Conservation (phyloP, 2,329 filamentous ascomycete species). For the Plenodomus lindquistii region DNA sequence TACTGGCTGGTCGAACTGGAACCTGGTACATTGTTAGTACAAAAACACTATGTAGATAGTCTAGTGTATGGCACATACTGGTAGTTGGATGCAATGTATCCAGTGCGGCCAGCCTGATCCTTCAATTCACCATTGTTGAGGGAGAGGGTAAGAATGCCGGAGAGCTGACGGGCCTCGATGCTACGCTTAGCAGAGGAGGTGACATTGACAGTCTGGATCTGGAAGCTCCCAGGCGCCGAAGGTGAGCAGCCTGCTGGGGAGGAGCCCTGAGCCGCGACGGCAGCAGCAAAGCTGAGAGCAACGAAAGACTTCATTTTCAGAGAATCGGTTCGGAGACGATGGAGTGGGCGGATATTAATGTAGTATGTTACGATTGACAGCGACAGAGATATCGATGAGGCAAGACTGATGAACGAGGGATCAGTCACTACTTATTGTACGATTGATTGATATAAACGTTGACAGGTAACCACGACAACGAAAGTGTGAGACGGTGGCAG, state of each 20-base stretch:
- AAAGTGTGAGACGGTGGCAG: slow-evolving; percentile 21
- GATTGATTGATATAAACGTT: slow-evolving; percentile 5
- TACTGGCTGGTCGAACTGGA: slow-evolving; percentile 46
- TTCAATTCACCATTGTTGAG: slow-evolving; percentile 67
- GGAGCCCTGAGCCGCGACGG: slow-evolving; percentile 31
- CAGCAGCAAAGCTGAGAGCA: slow-evolving; percentile 33
- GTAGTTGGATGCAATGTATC: slow-evolving; percentile 78
- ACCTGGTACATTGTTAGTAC: slow-evolving; percentile 32
- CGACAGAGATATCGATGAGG: slow-evolving; percentile 24
- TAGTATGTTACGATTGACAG: slow-evolving; percentile 13
- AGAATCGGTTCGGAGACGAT: slow-evolving; percentile 8
- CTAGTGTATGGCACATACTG: slow-evolving; percentile 52
- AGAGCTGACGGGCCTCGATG: slow-evolving; percentile 32
- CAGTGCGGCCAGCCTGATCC: slow-evolving; percentile 69
- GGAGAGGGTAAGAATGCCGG: slow-evolving; percentile 60
- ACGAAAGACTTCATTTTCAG: slow-evolving; percentile 38
- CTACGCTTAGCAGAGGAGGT: slow-evolving; percentile 36
- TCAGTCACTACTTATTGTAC: slow-evolving; percentile 29
- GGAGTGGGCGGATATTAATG: slow-evolving; percentile 4
- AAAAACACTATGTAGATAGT: not conserved
- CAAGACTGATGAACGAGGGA: slow-evolving; percentile 45
- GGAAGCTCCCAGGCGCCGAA: slow-evolving; percentile 60
- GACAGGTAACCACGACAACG: slow-evolving; percentile 32
- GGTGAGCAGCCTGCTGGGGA: slow-evolving; percentile 58
- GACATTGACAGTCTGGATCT: slow-evolving; percentile 60